Evolutionary conservation across 139 green algal genomes (phyloP).

Genomic region (Volvox africanus): DNA sequence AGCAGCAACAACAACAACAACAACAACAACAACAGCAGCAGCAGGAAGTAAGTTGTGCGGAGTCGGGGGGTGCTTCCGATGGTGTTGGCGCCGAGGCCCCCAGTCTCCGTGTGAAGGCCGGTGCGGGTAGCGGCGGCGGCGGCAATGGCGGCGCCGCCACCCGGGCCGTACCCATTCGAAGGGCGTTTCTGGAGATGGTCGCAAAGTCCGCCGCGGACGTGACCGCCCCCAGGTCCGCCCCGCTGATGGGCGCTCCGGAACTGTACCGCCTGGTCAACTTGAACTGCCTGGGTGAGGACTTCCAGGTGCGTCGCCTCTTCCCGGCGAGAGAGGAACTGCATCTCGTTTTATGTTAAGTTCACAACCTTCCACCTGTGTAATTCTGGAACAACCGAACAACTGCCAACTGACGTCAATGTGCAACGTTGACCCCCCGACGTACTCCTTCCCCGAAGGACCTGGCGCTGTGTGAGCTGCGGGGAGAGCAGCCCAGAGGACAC

Average conservation of each 20-base stretch:
- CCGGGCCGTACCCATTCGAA: background rate
- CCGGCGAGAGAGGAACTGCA: too few relatives aligned
- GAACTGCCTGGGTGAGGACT: constrained; percentile 55
- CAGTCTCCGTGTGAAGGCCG: background rate
- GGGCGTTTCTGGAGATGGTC: constrained; percentile 1
- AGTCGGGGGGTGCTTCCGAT: background rate
- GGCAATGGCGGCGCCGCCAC: background rate
- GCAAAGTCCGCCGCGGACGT: constrained; percentile 25
- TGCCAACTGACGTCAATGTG: too few relatives aligned
- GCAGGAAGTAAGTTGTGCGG: background rate
- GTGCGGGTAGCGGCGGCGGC: background rate
- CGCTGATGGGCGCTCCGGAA: background rate
- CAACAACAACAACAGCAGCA: background rate
- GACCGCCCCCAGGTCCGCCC: background rate
- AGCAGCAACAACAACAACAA: background rate
- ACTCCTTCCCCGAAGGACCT: constrained; percentile 47
- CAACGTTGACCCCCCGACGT: background rate
- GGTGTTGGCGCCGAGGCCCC: background rate
- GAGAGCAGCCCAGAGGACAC: constrained; percentile 44
- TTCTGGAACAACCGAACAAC: too few relatives aligned
- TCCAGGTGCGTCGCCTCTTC: constrained; percentile 1
- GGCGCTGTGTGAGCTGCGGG: constrained; percentile 55
- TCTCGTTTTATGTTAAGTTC: too few relatives aligned
- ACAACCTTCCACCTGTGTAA: too few relatives aligned
- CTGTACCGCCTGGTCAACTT: constrained; percentile 51